Percentiles rank a stretch among this genome's conserved stretches.
phyloP scores from a whole-genome alignment of 1,284 basidiomycete genomes.

The Ganoderma lucidum region DNA sequence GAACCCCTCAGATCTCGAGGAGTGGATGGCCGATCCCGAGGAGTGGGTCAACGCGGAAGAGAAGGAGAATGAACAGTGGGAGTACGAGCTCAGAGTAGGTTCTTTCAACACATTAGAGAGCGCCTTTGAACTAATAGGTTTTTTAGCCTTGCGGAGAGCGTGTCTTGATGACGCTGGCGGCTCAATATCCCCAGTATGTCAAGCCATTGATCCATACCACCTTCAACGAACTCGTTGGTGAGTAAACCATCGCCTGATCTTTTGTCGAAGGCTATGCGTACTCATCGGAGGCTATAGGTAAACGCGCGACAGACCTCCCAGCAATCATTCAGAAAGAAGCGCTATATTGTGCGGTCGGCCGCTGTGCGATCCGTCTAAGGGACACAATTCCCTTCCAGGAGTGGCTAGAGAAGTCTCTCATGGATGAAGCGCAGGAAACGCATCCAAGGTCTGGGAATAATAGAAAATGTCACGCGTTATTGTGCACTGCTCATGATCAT shows the following conservation, averaged over 20 bases:
- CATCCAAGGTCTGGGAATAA: slow-evolving; percentile 59
- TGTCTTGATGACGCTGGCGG: slow-evolving; percentile 81
- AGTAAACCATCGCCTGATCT: slow-evolving; percentile 29
- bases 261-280: background rate
- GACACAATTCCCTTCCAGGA: slow-evolving; percentile 69
- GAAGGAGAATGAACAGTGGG: slow-evolving; percentile 88
- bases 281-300: slow-evolving; percentile 47
- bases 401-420: slow-evolving; percentile 69
- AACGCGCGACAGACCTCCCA: slow-evolving; percentile 62
- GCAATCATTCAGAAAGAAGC: slow-evolving; percentile 85
- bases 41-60: slow-evolving; percentile 90
- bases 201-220: slow-evolving; percentile 72
- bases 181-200: slow-evolving; percentile 79
- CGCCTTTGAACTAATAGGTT: slow-evolving; percentile 10
- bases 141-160: slow-evolving; percentile 86
- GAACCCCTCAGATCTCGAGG: slow-evolving; percentile 79
- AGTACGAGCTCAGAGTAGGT: slow-evolving; percentile 82
- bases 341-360: slow-evolving; percentile 87
- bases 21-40: slow-evolving; percentile 86
- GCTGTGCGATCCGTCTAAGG: slow-evolving; percentile 77
- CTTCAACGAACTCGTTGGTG: slow-evolving; percentile 64
- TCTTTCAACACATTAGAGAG: background rate
- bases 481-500: slow-evolving; percentile 7
- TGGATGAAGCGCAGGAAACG: slow-evolving; percentile 61
- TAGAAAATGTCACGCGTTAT: background rate